Base-by-base conservation (phyloP, 108 stramenopile species). In the Skeletonema tropicum region DNA sequence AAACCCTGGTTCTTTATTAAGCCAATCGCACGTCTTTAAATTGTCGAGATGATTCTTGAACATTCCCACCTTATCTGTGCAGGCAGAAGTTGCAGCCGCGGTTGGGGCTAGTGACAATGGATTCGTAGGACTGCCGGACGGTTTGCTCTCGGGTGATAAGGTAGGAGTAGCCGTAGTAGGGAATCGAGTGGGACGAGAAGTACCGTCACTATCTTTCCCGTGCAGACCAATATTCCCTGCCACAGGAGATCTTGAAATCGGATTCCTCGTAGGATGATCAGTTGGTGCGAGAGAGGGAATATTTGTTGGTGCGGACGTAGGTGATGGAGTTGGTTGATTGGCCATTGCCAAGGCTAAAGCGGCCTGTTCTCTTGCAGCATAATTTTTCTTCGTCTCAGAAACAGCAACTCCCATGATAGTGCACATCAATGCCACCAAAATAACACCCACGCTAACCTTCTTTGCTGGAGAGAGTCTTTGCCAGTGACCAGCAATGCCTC, bases 371-470 rank as follows among this genome's bases (percentile, higher is more conserved):
- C 30, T 15, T n/a, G 60, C 31, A n/a, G 60, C 26, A 32, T 32
- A 61, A 32, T 6, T 32, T 30, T 61, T 35, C 31, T 32, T 35
- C 60, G 60, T 61, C 30, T 74, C 68, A 6, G 68, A 71, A 64
- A 82, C 32, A 6, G 74, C 60, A 14, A 82, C 70, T 13, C 74
- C 74, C 57, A 82, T 60, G 59, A 82, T 63, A 17, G 70, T 61
- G 32, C 69, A 75, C 48, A 82, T 30, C n/a, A 82, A 8, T 4
- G 65, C 80, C 38, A 75, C 74, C 70, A 26, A 59, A 52, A 82
- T 42, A 3, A 75, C 74, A 17, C 70, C 80, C 41, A 46, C 33
- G 14, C 74, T 64, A 8, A 82, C 26, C 57, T 66, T 82, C 21
- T 71, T 65, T 19, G 6, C 11, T 6, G 61, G 32, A 1, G 57